phyloP scores from a whole-genome alignment of 139 green algal genomes.

The Tetradesmus lagerheimii region DNA sequence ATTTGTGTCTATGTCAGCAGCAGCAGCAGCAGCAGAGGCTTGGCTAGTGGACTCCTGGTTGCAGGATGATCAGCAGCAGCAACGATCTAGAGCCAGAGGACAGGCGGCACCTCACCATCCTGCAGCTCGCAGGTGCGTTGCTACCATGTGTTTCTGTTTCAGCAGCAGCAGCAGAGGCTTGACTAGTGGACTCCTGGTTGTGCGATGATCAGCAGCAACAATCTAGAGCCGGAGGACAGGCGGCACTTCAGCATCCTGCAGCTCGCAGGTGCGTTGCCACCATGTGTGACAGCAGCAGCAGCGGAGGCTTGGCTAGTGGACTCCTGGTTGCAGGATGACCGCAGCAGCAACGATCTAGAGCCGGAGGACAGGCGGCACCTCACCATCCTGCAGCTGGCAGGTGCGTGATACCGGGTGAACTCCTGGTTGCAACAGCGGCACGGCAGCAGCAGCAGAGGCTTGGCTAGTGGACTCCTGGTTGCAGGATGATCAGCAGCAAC shows the following conservation, averaged over 20 bases:
- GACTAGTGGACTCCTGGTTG: not conserved
- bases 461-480: not conserved
- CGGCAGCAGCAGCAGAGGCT: not conserved
- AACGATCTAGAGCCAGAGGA: constrained; percentile 47
- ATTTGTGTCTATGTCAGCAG: not conserved
- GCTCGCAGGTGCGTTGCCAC: not conserved
- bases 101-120: constrained; percentile 65
- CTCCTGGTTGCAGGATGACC: no score
- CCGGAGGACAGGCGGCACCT: constrained; percentile 66
- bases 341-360: not conserved
- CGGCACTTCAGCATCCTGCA: constrained; percentile 70
- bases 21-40: not conserved
- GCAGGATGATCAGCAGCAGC: not conserved
- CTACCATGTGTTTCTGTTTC: not conserved
- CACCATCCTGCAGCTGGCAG: constrained; percentile 63
- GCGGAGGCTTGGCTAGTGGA: not conserved
- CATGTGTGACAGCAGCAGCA: not conserved
- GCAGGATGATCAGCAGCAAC: not conserved
- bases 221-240: constrained; percentile 49
- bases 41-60: not conserved
- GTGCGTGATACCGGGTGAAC: not conserved
- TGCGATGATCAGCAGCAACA: not conserved
- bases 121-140: constrained; percentile 52
- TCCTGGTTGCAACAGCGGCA: not conserved
- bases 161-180: no score